Percentiles rank a stretch among this genome's conserved stretches.
phyloP scores from a whole-genome alignment of 2,329 filamentous ascomycete genomes.

The Trichoderma koningiopsis region DNA sequence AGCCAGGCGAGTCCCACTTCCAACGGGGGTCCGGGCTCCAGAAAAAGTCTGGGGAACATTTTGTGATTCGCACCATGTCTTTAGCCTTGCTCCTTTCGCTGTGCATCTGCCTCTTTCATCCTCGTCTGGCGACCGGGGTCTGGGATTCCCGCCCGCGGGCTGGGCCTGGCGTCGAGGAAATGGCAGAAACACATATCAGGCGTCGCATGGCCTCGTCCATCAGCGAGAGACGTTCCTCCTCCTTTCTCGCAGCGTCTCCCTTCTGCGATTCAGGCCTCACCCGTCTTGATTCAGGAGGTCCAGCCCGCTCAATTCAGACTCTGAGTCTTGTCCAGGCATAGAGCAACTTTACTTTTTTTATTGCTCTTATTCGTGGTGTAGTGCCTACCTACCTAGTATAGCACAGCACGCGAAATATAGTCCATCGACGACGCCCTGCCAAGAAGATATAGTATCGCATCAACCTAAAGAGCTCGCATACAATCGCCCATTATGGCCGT shows the following conservation, averaged over 20 bases:
- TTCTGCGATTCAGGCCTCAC: not conserved
- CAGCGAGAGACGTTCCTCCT: not conserved
- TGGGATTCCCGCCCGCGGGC: not conserved
- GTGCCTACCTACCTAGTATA: not conserved
- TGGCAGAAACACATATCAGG: slow-evolving; percentile 17
- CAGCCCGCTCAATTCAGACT: not conserved
- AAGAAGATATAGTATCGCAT: not conserved
- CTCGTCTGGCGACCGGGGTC: slow-evolving; percentile 6
- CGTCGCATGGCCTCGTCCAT: slow-evolving; percentile 15
- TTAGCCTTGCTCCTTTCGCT: slow-evolving; percentile 12
- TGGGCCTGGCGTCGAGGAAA: not conserved
- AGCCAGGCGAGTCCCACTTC: not conserved
- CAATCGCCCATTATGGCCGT: slow-evolving; percentile 42
- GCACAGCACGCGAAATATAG: not conserved
- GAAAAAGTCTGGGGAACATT: slow-evolving; percentile 22
- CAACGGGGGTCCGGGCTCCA: not conserved
- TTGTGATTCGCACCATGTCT: not conserved
- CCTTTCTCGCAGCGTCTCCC: not conserved
- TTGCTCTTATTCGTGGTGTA: not conserved
- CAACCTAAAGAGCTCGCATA: not conserved
- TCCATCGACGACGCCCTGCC: not conserved
- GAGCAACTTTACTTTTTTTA: not conserved
- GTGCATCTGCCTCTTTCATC: not conserved
- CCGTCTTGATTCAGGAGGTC: slow-evolving; percentile 2
- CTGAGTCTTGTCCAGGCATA: not conserved